These are phyloP conservation scores for Candida orba DNA, from an alignment of 805 yeast species.

Conservation along the genomic window DNA sequence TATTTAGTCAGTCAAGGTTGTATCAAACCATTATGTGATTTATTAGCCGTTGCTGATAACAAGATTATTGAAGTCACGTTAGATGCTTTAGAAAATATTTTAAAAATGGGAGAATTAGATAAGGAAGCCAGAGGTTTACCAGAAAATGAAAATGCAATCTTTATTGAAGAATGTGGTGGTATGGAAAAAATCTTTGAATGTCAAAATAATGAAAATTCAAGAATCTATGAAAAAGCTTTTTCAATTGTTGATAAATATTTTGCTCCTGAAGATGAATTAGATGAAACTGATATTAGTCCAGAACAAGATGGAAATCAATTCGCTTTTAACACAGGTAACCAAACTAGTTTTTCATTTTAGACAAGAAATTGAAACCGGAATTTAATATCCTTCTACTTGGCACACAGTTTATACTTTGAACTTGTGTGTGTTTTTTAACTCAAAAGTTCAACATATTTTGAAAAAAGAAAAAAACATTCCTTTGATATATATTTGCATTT, in stretches of 20 bases:
- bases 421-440: too few relatives aligned
- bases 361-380: background rate
- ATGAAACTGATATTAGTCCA: conserved; percentile 74
- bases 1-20: conserved; percentile 93
- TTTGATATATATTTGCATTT: too few relatives aligned
- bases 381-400: too few relatives aligned
- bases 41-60: conserved; percentile 80
- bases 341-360: conserved; percentile 25
- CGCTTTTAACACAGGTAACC: conserved; percentile 73
- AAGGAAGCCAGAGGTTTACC: conserved; percentile 65
- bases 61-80: conserved; percentile 91
- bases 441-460: too few relatives aligned
- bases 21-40: conserved; percentile 93
- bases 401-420: too few relatives aligned
- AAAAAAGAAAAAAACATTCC: too few relatives aligned
- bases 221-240: conserved; percentile 87
- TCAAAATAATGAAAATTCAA: conserved; percentile 87
- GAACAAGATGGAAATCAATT: conserved; percentile 75
- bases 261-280: conserved; percentile 67
- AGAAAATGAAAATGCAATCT: conserved; percentile 82
- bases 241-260: conserved; percentile 87
- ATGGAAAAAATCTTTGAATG: conserved; percentile 92
- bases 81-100: conserved; percentile 89
- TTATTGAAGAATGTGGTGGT: conserved; percentile 97
- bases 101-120: conserved; percentile 91